Conservation (phyloP, 106 monocot genomes). For the Chionographis japonica region DNA sequence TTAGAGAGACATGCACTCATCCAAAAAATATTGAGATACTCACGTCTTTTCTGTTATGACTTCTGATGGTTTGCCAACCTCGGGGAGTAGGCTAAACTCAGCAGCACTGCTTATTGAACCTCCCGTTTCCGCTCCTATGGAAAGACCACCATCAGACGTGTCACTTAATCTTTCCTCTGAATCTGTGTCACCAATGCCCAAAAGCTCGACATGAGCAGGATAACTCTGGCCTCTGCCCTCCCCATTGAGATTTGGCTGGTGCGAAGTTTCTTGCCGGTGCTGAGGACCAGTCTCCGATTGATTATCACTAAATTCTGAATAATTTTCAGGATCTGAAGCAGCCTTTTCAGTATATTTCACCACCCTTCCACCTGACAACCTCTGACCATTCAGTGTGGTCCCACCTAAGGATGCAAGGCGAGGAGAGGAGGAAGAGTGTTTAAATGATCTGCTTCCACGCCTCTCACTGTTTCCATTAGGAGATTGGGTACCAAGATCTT, state of each 20-base stretch:
- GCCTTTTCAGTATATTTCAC: constrained; percentile 2
- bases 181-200: constrained; percentile 34
- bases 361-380: constrained; percentile 6
- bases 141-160: constrained; percentile 48
- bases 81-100: constrained; percentile 24
- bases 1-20: too few species aligned
- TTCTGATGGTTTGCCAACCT: constrained; percentile 20
- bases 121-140: constrained; percentile 55
- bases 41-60: constrained; percentile 27
- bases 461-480: constrained; percentile 5
- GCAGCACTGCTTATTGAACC: constrained; percentile 38
- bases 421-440: constrained; percentile 42
- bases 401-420: constrained; percentile 16
- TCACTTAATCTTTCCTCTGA: constrained; percentile 55
- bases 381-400: not conserved
- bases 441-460: constrained; percentile 7
- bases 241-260: constrained; percentile 5
- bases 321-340: constrained; percentile 28
- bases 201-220: constrained; percentile 23
- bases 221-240: constrained; percentile 12
- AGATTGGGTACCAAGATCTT: constrained; percentile 8
- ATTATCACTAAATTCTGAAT: constrained; percentile 38
- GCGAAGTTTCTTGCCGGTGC: constrained; percentile 15
- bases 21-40: constrained; percentile 9
- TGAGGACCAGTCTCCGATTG: constrained; percentile 48